Evolutionary conservation across 1,284 basidiomycete species (phyloP).

Genomic region (Cryptococcus sp.): DNA sequence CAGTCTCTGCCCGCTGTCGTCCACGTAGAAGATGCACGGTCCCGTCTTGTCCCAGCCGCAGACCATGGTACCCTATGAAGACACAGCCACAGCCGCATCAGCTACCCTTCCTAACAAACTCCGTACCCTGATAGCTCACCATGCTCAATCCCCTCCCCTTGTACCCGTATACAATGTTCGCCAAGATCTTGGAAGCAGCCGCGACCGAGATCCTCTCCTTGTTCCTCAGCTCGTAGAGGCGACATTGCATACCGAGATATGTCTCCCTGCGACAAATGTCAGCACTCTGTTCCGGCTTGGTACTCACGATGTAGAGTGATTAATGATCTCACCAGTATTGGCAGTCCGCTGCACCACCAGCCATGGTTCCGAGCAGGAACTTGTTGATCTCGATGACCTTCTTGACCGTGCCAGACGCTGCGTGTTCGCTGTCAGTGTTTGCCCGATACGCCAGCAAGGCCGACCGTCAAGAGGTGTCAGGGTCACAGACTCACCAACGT

Average conservation of each 20-base stretch:
- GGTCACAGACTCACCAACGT: conserved; percentile 67
- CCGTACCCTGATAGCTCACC: conserved; percentile 57
- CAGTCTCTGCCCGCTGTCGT: conserved; percentile 91
- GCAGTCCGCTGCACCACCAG: conserved; percentile 82
- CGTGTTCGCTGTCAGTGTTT: background rate
- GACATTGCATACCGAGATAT: conserved; percentile 96
- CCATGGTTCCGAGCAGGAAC: conserved; percentile 97
- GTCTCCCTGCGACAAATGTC: conserved; percentile 68
- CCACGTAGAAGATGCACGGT: conserved; percentile 96
- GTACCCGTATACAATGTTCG: conserved; percentile 96
- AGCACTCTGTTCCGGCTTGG: conserved; percentile 1
- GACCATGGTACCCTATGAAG: conserved; percentile 99
- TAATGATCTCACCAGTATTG: conserved; percentile 49
- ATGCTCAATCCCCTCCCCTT: conserved; percentile 99
- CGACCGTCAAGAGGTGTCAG: background rate
- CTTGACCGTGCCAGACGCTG: conserved; percentile 92
- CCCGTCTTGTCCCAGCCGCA: conserved; percentile 99
- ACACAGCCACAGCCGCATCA: conserved; percentile 5
- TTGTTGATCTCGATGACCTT: conserved; percentile 99
- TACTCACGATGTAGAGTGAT: conserved; percentile 5
- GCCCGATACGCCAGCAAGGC: background rate
- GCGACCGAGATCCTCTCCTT: conserved; percentile 97
- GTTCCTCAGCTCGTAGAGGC: conserved; percentile 94
- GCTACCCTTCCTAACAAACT: background rate
- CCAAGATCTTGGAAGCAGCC: conserved; percentile 94